Evolutionary conservation across 225 moss, liverwort and hornwort genomes (phyloP).

Genomic region (Neckera pumila): DNA sequence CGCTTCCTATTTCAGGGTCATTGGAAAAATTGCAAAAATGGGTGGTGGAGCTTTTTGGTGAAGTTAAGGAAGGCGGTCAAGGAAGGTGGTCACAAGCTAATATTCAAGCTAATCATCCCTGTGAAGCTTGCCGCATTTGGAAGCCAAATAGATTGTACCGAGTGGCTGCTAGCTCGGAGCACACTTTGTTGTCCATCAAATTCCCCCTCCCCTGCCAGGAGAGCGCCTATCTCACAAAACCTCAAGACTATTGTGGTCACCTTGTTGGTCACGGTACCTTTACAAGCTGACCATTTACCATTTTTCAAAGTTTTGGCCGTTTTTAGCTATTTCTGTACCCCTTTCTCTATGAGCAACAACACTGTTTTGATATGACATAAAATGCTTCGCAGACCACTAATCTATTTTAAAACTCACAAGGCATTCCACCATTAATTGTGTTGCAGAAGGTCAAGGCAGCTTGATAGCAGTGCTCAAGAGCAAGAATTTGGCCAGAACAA

Average conservation of each 20-base stretch:
- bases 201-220: constrained; percentile 51
- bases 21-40: constrained; percentile 48
- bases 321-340: neutral
- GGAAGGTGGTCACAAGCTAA: constrained; percentile 6
- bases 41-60: constrained; percentile 45
- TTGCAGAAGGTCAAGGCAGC: constrained; percentile 76
- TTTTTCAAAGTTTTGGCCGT: neutral
- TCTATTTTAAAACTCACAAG: neutral
- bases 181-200: constrained; percentile 9
- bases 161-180: constrained; percentile 35
- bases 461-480: constrained; percentile 50
- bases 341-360: neutral
- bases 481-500: constrained; percentile 48
- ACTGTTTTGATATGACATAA: neutral
- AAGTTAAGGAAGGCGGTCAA: constrained; percentile 31
- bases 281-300: neutral
- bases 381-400: neutral
- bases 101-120: neutral
- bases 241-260: constrained; percentile 42
- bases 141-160: constrained; percentile 17
- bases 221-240: constrained; percentile 36
- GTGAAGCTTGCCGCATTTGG: constrained; percentile 37
- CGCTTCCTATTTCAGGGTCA: constrained; percentile 13
- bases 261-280: constrained; percentile 44
- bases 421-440: neutral